These are phyloP conservation scores for Xylaria arbuscula DNA, from an alignment of 2,329 filamentous ascomycete genomes.

Conservation along the genomic window DNA sequence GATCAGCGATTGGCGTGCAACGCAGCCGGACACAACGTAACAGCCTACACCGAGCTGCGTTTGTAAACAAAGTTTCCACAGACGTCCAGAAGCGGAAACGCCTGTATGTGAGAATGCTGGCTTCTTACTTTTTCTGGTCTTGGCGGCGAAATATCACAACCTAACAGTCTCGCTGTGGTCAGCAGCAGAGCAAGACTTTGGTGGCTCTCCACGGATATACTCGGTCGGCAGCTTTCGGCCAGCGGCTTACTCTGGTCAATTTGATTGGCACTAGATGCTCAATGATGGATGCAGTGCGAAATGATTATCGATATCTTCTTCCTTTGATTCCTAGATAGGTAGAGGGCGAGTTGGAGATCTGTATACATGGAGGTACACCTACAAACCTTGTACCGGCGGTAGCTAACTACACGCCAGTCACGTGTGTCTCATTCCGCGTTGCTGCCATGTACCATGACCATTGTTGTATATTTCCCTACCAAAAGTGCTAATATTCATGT, in stretches of 20 bases:
- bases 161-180: constrained; percentile 5
- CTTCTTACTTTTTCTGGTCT: constrained; percentile 31
- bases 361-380: constrained; percentile 9
- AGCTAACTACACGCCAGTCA: constrained; percentile 17
- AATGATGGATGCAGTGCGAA: constrained; percentile 18
- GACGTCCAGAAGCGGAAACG: constrained; percentile 17
- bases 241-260: constrained; percentile 6
- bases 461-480: not conserved
- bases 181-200: constrained; percentile 3
- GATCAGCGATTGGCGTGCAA: constrained; percentile 35
- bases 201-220: constrained; percentile 4
- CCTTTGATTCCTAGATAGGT: not conserved
- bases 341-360: constrained; percentile 11
- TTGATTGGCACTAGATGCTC: not conserved
- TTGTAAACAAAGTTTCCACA: constrained; percentile 27
- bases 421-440: constrained; percentile 18
- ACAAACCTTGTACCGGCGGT: not conserved
- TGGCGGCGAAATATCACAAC: constrained; percentile 22
- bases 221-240: constrained; percentile 7
- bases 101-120: constrained; percentile 22
- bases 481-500: not conserved
- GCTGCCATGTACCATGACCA: not conserved
- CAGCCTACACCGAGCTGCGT: constrained; percentile 24
- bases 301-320: constrained; percentile 12
- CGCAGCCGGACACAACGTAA: constrained; percentile 32